Base-by-base conservation (phyloP, 2,329 filamentous ascomycete genomes). In the Ploettnerulaceae sp. region DNA sequence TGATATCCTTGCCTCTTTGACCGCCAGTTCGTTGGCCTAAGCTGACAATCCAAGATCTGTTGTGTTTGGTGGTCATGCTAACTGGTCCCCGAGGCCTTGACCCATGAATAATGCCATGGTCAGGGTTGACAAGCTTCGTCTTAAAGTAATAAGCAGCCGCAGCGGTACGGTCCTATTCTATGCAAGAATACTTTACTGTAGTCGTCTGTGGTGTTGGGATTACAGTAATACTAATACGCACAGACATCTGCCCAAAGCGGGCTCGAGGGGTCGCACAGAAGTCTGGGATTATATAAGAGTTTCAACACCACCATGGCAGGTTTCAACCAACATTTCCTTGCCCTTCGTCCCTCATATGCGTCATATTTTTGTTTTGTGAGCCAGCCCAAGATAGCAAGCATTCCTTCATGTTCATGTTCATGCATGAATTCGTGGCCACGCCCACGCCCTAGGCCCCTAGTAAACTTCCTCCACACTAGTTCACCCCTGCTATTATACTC, bases 391-490 rank as follows among this genome's bases (percentile, higher is more conserved):
- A 48, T 51, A 46, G 43, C 57, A 58, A 57, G 54, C 51, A 59
- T 57, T 44, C 40, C 43, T 51, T 54, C 49, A 49, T 43, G 51
- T 54, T 59, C 61, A 57, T 58, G 61, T 62, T 63, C 61, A 63
- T 64, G 61, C 61, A 63, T 62, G 61, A 60, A 60, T 60, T 61
- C 59, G 61, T 64, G 60, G 61, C 60, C 54, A 57, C 49, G 49
- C 48, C 60, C 54, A 57, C 49, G 49, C 48, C 52, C 49, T 42
- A 41, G 46, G 48, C 48, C 47, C 53, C 49, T 47, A 39, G 45
- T 45, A 47, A 39, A 41, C 47, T 50, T 53, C 54, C 56, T 58
- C 56, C 55, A 57, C 54, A 57, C 56, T 57, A 59, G 45, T 40
- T 42, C 5, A 48, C 47, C 60, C 59, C 56, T 58, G 56, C 47